Evolutionary conservation across 2,329 filamentous ascomycete genomes (phyloP).

Genomic region (Plectosphaerella plurivora): DNA sequence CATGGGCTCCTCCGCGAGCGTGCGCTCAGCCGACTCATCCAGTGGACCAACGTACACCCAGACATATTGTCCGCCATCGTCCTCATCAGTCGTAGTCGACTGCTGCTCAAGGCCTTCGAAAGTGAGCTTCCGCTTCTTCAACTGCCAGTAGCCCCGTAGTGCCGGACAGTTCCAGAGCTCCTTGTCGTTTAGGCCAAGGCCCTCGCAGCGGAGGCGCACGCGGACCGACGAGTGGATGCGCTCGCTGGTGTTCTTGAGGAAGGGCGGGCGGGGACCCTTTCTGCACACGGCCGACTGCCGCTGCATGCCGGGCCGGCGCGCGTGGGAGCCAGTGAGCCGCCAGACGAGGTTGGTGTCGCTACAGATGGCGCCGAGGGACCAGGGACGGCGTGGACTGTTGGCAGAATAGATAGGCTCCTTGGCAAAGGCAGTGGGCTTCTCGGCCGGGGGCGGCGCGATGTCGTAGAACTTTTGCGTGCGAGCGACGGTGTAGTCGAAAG

Average conservation of each 20-base stretch:
- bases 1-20: conserved; percentile 48
- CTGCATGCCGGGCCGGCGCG: conserved; percentile 44
- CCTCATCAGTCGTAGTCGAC: conserved; percentile 19
- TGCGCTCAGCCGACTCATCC: conserved; percentile 27
- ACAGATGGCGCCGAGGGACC: conserved; percentile 40
- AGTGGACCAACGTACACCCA: conserved; percentile 47
- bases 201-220: conserved; percentile 45
- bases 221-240: conserved; percentile 50
- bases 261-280: conserved; percentile 27
- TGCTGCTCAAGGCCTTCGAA: conserved; percentile 29
- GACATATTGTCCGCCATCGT: conserved; percentile 37
- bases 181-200: conserved; percentile 44
- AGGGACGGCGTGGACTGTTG: conserved; percentile 43
- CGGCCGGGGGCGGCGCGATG: conserved; percentile 5
- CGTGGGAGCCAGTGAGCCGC: conserved; percentile 35
- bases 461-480: conserved; percentile 19
- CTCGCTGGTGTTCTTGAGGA: conserved; percentile 49
- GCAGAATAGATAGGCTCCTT: conserved; percentile 40
- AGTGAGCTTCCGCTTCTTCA: conserved; percentile 26
- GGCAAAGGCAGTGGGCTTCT: conserved; percentile 31
- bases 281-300: conserved; percentile 32
- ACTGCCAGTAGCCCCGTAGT: conserved; percentile 36
- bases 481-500: conserved; percentile 34
- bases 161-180: conserved; percentile 41
- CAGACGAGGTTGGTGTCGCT: conserved; percentile 35